Conservation (phyloP, 306 rosid genomes). For the Cucumis cinereus region DNA sequence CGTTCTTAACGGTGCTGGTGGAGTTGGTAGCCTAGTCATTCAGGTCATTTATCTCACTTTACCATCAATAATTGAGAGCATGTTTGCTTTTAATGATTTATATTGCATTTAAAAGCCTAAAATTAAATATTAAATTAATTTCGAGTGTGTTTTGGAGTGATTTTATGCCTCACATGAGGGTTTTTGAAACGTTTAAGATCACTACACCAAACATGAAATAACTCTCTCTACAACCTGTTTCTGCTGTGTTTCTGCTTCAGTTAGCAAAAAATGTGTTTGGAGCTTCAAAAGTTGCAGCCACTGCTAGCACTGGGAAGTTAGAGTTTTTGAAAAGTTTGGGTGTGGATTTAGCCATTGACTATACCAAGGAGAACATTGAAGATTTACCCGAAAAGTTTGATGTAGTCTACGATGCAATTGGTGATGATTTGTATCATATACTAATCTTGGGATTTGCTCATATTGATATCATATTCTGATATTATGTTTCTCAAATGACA, state of each 20-base stretch:
- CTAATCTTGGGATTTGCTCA: neutral
- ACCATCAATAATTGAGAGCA: neutral
- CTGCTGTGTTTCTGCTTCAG: constrained; percentile 17
- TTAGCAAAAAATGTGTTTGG: constrained; percentile 89
- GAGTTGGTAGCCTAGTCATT: constrained; percentile 89
- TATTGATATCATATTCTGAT: neutral
- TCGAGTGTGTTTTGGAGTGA: too few relatives aligned
- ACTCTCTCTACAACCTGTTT: neutral
- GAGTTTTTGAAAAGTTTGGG: constrained; percentile 78
- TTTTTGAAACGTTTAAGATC: too few relatives aligned
- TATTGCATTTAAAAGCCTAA: too few relatives aligned
- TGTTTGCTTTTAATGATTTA: too few relatives aligned
- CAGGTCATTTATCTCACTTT: constrained; percentile 38
- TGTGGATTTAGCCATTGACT: constrained; percentile 80
- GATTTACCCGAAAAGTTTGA: constrained; percentile 79
- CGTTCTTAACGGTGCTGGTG: constrained; percentile 86
- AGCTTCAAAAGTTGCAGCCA: constrained; percentile 83
- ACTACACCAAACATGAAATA: too few relatives aligned
- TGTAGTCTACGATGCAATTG: constrained; percentile 79
- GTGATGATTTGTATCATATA: constrained; percentile 25
- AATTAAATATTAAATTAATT: too few relatives aligned
- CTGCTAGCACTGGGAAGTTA: constrained; percentile 67
- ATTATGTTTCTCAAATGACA: constrained; percentile 10
- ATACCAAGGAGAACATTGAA: constrained; percentile 75
- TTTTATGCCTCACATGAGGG: too few relatives aligned